Base-by-base conservation (phyloP, 208 protist species). In the Crithidia thermophila region DNA sequence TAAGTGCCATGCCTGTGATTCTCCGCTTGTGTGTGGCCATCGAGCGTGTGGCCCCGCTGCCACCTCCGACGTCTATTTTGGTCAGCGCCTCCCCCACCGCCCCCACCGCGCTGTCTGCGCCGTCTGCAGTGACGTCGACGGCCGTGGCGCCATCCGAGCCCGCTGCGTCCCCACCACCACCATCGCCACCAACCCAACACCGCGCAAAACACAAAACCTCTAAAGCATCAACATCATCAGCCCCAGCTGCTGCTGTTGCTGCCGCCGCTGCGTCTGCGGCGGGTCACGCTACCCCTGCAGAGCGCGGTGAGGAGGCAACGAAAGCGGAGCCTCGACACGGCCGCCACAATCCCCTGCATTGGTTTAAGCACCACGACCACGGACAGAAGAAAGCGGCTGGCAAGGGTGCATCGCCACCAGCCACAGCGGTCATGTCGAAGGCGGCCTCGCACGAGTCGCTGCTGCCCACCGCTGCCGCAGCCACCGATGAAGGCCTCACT, bases 1-100 rank as follows among this genome's bases (percentile, higher is more conserved):
- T 4, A 10, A 36, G 3, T 16, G 21, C 31, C 20, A 77, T 77
- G 72, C 72, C 72, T 2, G 45, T 72, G 16, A 63, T 77, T 30
- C 45, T 77, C 10, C 63, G 64, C 6, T 25, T 77, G 5, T 70
- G 72, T 18, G 67, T 65, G 5, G 28, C 60, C 3, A 55, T 72
- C 34, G 46, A 72, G 31, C 42, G 20, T 9, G 42, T 42, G 4
- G 9, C 28, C 1, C 49, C 62, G 9, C 53, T 20, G 28, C 33
- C 46, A 25, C 14, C 55, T 23, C 49, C 49, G 0, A 33, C 57
- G 7, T 42, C 56, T 27, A 33, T 39, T 13, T 47, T 45, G 7
- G 37, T 27, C 8, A 37, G 40, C 50, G 1, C 46, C 4, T 0
- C 2, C 30, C 11, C 47, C 27, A 30, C 6, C 31, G 33, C 46